Percentiles rank a stretch among this genome's conserved stretches.
phyloP scores from a whole-genome alignment of 2,329 filamentous ascomycete species.

The Drechslera avenae region DNA sequence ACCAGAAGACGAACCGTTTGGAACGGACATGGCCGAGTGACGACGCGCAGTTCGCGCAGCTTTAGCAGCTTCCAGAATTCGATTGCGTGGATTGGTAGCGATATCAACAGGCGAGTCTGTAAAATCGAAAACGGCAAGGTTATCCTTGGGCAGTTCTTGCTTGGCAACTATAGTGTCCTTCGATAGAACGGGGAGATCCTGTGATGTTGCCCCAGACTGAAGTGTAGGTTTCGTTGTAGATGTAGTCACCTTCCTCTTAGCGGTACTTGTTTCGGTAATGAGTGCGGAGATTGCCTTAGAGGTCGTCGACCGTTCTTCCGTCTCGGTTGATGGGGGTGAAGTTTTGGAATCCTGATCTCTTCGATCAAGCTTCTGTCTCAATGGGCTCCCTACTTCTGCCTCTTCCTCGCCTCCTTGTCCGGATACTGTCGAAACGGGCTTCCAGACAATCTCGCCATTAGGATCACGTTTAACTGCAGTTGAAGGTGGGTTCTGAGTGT shows the following conservation, averaged over 20 bases:
- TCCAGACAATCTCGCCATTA: slow-evolving; percentile 34
- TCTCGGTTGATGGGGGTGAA: slow-evolving; percentile 17
- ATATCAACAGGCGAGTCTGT: slow-evolving; percentile 38
- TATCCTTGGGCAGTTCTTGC: slow-evolving; percentile 27
- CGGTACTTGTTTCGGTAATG: slow-evolving; percentile 36
- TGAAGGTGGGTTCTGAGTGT: slow-evolving; percentile 27
- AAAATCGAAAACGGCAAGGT: slow-evolving; percentile 48
- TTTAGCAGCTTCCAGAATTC: slow-evolving; percentile 38
- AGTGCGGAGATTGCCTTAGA: slow-evolving; percentile 43
- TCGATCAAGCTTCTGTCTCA: slow-evolving; percentile 43
- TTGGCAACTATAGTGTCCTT: slow-evolving; percentile 12
- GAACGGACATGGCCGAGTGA: slow-evolving; percentile 40
- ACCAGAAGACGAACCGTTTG: slow-evolving; percentile 9
- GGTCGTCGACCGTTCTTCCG: slow-evolving; percentile 32
- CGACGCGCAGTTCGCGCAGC: slow-evolving; percentile 35
- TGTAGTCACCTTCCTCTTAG: slow-evolving; percentile 27
- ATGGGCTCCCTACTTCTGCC: slow-evolving; percentile 41
- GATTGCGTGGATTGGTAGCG: slow-evolving; percentile 21
- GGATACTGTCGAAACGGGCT: slow-evolving; percentile 28
- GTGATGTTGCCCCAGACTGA: slow-evolving; percentile 9
- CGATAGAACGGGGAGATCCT: slow-evolving; percentile 2
- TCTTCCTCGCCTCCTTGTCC: slow-evolving; percentile 32
- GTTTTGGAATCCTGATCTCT: slow-evolving; percentile 28
- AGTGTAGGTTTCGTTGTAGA: slow-evolving; percentile 2
- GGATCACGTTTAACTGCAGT: slow-evolving; percentile 39